Base-by-base conservation (phyloP, 2,329 filamentous ascomycete genomes). In the Aureobasidium sp. region DNA sequence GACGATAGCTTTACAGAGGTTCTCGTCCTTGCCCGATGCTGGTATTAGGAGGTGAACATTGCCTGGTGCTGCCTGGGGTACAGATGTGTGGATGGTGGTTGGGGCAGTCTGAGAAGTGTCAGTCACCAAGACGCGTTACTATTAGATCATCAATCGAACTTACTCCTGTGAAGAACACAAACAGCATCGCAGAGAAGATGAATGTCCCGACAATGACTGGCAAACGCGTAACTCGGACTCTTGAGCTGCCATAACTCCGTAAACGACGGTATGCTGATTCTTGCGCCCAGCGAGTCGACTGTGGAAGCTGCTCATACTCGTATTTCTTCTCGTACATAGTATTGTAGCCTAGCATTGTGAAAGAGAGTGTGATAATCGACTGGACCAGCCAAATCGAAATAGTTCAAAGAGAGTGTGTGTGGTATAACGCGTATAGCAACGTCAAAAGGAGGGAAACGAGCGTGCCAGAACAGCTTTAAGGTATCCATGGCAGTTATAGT, bases 1-100 rank as follows among this genome's bases (percentile, higher is more conserved):
- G 35, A 68, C 54, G n/a, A 70, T 59, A 12, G 66, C 63, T 53
- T 69, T 70, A 62, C 68, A 70, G 1, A 66, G 56, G 19, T 66
- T 64, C 17, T 60, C 57, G 8, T 60, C 57, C 35, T 49, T 49
- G 15, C 22, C 44, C 15, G 57, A 60, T 15, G 57, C 57, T 40
- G 57, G 57, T 22, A 60, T 50, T 2, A 60, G 35, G 14, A 60
- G 57, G 15, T 60, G 57, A 6, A 60, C 33, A 11, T 47, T 58
- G n/a, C 42, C 54, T 24, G 54, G 54, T 14, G 4, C 3, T 35
- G 29, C 11, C 3, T 47, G 14, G 15, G 40, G 31, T 2, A n/a
- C 17, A 14, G 11, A n/a, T 27, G 42, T 14, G 14, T 22, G 42
- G 2, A 42, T 39, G 17, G 39, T 47, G 19, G 31, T 22, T 35